A percentile compares a stretch with the other conserved stretches of the same genome.
Evolutionary conservation across 441 rosid genomes (phyloP).

Genomic region (Populus hybrid): DNA sequence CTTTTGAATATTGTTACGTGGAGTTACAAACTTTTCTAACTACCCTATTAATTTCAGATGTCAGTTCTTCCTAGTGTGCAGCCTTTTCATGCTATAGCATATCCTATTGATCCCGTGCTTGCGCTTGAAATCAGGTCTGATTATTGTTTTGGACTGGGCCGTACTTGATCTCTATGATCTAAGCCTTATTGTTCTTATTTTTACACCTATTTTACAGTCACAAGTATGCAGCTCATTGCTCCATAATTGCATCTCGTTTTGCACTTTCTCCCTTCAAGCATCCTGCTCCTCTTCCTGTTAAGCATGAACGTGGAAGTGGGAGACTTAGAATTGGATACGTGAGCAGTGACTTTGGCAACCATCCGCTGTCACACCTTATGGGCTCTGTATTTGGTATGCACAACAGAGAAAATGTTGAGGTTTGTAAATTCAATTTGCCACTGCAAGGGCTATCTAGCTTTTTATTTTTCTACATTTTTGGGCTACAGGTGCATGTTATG

Average conservation of each 20-base stretch:
- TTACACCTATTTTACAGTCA: constrained; percentile 48
- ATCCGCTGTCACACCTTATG: constrained; percentile 98
- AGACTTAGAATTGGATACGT: constrained; percentile 90
- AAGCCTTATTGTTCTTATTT: background rate
- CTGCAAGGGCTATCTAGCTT: background rate
- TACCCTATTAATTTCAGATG: constrained; percentile 44
- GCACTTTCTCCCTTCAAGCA: constrained; percentile 68
- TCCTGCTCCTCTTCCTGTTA: constrained; percentile 64
- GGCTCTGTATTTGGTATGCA: constrained; percentile 99
- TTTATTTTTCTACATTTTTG: background rate
- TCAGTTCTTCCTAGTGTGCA: constrained; percentile 95
- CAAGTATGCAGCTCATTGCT: constrained; percentile 94
- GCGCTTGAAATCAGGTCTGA: constrained; percentile 93
- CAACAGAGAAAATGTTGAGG: constrained; percentile 83
- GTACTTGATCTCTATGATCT: background rate
- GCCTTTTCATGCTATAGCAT: constrained; percentile 99
- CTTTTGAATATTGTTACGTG: background rate
- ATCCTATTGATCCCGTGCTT: constrained; percentile 94
- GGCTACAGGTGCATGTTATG: constrained; percentile 8
- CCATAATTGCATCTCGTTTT: constrained; percentile 87
- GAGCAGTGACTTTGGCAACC: constrained; percentile 99
- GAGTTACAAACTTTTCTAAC: background rate
- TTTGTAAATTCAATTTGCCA: constrained; percentile 21
- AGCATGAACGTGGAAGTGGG: constrained; percentile 58
- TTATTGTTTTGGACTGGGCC: constrained; percentile 1